Evolutionary conservation across 2,329 filamentous ascomycete genomes (phyloP).

Genomic region (Penicillium sclerotiorum): DNA sequence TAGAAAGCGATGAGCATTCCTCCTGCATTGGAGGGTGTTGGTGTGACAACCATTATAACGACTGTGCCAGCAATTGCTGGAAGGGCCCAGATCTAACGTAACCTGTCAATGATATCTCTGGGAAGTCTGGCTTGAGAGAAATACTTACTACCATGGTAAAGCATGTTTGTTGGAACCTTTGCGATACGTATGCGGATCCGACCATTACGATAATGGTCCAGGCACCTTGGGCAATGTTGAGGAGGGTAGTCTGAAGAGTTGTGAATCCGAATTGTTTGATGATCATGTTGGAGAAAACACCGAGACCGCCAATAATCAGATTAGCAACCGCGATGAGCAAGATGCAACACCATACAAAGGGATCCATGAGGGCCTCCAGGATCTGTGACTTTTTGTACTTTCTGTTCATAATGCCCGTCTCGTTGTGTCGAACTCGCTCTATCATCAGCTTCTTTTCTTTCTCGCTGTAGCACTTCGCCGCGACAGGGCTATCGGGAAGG

Average conservation of each 20-base stretch:
- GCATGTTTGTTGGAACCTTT: conserved; percentile 65
- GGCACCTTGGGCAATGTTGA: conserved; percentile 72
- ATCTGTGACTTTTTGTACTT: conserved; percentile 53
- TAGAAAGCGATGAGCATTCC: too few species aligned
- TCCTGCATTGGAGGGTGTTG: too few species aligned
- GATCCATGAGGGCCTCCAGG: conserved; percentile 45
- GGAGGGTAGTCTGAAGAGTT: conserved; percentile 68
- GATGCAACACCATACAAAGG: conserved; percentile 21
- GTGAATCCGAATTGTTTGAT: conserved; percentile 68
- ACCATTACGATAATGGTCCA: conserved; percentile 70
- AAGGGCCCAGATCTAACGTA: too few species aligned
- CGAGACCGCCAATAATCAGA: conserved; percentile 34
- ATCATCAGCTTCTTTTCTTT: too few species aligned
- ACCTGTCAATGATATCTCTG: too few species aligned
- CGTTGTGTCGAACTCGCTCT: conserved; percentile 58
- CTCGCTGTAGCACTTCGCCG: too few species aligned
- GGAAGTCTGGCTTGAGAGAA: too few species aligned
- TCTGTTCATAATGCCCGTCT: conserved; percentile 61
- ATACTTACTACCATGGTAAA: conserved; percentile 53
- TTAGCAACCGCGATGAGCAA: conserved; percentile 20
- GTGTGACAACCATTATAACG: too few species aligned
- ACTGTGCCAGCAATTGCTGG: too few species aligned
- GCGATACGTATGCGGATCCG: conserved; percentile 64
- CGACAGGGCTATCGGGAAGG: conserved; percentile 67
- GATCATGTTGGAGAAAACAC: conserved; percentile 55